Base-by-base conservation (phyloP, 306 rosid genomes). In the Benincasa hispida region DNA sequence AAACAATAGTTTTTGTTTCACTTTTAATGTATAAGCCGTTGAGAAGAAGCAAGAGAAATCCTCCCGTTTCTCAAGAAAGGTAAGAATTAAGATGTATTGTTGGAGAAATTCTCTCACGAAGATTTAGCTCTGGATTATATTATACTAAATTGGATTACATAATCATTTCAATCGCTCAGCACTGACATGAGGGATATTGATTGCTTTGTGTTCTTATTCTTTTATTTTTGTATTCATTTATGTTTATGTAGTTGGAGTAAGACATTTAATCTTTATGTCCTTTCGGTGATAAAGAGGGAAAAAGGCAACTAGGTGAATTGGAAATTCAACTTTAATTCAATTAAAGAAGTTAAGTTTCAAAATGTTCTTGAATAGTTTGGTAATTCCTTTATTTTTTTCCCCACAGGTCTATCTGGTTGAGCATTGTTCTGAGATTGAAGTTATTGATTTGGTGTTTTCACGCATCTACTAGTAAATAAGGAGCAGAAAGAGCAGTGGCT, bases 121-220 rank as follows among this genome's bases (percentile, higher is more conserved):
- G 75, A 70, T 47, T n/a, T 70, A 17, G 56, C 58, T 70, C 57
- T 27, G 41, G 34, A 42, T 62, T 70, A 70, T 70, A 70, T 70
- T 70, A 70, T 70, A 25, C 17, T 55, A 47, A 45, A 24, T 47
- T 70, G 58, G 58, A n/a, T 47, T 70, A 5, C 25, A 24, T 70
- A 70, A 25, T 70, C 14, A 7, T 47, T 70, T 47, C n/a, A n/a
- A n/a, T n/a, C n/a, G n/a, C n/a, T 69, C 2, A 42, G 55, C 12
- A 13, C 39, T 1, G 24, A 7, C 35, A 69, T 50, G 24, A n/a
- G 12, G 58, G 39, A 15, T 3, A 70, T 27, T 27, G 75, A 47
- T 45, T 70, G 39, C 15, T 45, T 25, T 68, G 13, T 67, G 15
- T 60, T 60, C 65, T 60, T 15, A 2, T 62, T 62, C 35, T 18